A percentile compares a stretch with the other conserved stretches of the same genome.
Conservation (phyloP, 1,284 basidiomycete species). For the Melampsora larici-populina region DNA sequence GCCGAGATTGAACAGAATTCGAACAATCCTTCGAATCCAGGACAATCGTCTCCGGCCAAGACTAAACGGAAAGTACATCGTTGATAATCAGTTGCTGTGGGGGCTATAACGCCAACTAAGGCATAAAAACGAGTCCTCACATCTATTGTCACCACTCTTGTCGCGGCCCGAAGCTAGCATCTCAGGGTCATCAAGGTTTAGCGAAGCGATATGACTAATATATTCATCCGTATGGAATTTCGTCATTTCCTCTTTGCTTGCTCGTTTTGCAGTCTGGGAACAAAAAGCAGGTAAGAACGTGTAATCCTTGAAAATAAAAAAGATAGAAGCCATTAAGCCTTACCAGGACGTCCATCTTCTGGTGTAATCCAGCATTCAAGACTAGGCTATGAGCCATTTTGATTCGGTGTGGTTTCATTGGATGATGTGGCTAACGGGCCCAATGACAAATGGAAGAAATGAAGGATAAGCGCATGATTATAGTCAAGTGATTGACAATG, state of each 20-base stretch:
- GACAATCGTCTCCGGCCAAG: slow-evolving; percentile 89
- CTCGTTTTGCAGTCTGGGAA: slow-evolving; percentile 72
- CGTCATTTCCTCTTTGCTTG: slow-evolving; percentile 77
- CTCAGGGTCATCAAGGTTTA: slow-evolving; percentile 67
- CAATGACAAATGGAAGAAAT: background rate
- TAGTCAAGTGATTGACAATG: background rate
- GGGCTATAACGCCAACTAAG: background rate
- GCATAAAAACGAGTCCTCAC: background rate
- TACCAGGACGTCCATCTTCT: slow-evolving; percentile 85
- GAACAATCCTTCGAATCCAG: slow-evolving; percentile 91
- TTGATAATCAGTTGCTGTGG: background rate
- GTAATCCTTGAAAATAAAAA: background rate
- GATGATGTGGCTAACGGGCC: slow-evolving; percentile 21
- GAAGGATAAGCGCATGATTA: background rate
- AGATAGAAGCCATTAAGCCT: slow-evolving; percentile 50
- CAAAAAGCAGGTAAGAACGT: background rate
- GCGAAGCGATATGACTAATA: slow-evolving; percentile 79
- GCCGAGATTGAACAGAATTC: slow-evolving; percentile 97
- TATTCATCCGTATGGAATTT: slow-evolving; percentile 98
- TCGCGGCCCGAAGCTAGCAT: slow-evolving; percentile 64
- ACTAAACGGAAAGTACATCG: slow-evolving; percentile 50
- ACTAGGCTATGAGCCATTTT: slow-evolving; percentile 88
- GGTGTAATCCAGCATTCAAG: slow-evolving; percentile 81
- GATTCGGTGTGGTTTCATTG: slow-evolving; percentile 63
- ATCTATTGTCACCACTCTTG: slow-evolving; percentile 59